Base-by-base conservation (phyloP, 805 yeast species). In the Ogataea nitratoaversa region DNA sequence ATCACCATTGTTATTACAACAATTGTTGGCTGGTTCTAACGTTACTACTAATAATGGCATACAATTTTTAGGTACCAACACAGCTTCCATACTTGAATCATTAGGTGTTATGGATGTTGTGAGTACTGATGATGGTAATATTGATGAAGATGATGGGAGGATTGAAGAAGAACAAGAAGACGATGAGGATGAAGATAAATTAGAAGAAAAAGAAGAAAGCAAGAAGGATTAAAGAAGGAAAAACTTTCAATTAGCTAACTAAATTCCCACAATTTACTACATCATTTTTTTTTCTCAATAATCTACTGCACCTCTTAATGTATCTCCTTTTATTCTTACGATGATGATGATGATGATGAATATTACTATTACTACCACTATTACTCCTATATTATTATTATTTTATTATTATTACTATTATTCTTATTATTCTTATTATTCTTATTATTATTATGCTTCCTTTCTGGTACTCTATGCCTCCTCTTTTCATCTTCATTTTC, bases 11-110 rank as follows among this genome's bases (percentile, higher is more conserved):
- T 46, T 59, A 23, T 46, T 60, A 18, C 63, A 58, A 39, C 65
- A 61, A 39, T 42, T 61, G 24, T 53, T 61, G 25, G 60, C 63
- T 7, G 62, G 62, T 18, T 72, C 75, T 44, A 75, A 73, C 36
- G 67, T 75, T 41, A 71, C 79, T 35, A 76, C 77, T 41, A 76
- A 76, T 47, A 76, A 79, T 54, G 84, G 84, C 32, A 82, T 80
- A 20, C 75, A 80, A 38, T 80, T 79, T 56, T 69, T 80, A 48
- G 83, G 79, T 53, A 78, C 81, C 28, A 71, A 81, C 9, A 74
- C 84, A 19, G 76, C 78, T 43, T 76, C 81, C n/a, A 72, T 80
- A 52, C 65, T 81, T 53, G 82, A 82, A 20, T 67, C 74, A 7
- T 52, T 70, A 32, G 71, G 71, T 30, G 68, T 63, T 23, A 65